Percentiles rank a stretch among this genome's conserved stretches.
Conservation (phyloP, 2,329 filamentous ascomycete species). For the Cercospora beticola region DNA sequence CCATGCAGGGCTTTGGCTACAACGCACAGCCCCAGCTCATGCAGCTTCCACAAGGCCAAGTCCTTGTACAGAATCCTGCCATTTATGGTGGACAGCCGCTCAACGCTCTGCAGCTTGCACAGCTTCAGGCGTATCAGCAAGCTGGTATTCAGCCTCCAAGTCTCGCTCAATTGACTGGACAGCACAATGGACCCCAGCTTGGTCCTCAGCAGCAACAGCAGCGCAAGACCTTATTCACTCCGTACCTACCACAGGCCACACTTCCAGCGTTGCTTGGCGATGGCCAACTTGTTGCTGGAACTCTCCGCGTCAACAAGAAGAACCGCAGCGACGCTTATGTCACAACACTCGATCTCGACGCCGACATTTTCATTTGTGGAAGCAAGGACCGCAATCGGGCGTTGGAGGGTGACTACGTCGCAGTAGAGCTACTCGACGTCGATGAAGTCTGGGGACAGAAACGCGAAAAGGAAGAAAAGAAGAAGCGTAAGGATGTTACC, state of each 20-base stretch:
- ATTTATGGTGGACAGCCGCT: constrained; percentile 84
- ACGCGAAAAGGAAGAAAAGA: constrained; percentile 99
- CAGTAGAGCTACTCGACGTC: constrained; percentile 92
- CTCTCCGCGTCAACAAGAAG: constrained; percentile 98
- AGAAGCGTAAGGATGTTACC: constrained; percentile 98
- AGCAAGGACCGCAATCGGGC: constrained; percentile 98
- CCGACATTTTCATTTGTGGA: constrained; percentile 98
- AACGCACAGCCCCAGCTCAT: constrained; percentile 88
- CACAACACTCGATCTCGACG: constrained; percentile 89
- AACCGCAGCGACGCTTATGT: constrained; percentile 98
- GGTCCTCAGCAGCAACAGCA: constrained; percentile 76
- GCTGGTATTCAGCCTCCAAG: constrained; percentile 65
- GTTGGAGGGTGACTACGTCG: constrained; percentile 91
- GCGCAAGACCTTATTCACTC: constrained; percentile 97
- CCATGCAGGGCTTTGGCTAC: constrained; percentile 76
- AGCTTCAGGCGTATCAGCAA: constrained; percentile 88
- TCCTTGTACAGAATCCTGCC: constrained; percentile 74
- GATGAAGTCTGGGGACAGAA: constrained; percentile 99
- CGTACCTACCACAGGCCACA: constrained; percentile 92
- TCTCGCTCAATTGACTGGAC: constrained; percentile 46
- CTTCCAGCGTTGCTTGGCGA: constrained; percentile 86
- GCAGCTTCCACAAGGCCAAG: constrained; percentile 78
- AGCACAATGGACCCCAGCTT: constrained; percentile 38
- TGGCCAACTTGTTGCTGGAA: constrained; percentile 92
- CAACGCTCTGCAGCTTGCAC: constrained; percentile 82